These are phyloP conservation scores for Aureobasidium sp. DNA, from an alignment of 2,329 filamentous ascomycete genomes.

Conservation along the genomic window DNA sequence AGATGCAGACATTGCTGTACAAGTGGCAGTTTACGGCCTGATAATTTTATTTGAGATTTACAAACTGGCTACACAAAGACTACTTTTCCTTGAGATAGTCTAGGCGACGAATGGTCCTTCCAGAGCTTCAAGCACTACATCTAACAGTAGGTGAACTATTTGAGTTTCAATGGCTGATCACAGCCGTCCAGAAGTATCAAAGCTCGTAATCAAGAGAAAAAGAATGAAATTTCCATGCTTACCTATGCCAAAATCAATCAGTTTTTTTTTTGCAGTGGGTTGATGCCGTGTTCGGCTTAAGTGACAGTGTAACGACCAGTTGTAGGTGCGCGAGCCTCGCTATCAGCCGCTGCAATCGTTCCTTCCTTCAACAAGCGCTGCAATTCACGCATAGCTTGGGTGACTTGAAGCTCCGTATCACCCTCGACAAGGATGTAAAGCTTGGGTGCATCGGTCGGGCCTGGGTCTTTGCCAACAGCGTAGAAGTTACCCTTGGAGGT, in stretches of 20 bases:
- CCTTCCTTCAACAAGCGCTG: constrained; percentile 84
- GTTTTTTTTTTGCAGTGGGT: neutral
- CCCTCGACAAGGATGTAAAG: constrained; percentile 96
- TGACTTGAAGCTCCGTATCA: constrained; percentile 88
- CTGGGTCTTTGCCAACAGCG: constrained; percentile 69
- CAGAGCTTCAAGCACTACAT: no score
- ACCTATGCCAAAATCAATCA: neutral
- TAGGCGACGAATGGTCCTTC: no score
- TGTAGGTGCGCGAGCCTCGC: constrained; percentile 70
- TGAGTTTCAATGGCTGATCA: neutral
- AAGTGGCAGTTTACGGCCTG: no score
- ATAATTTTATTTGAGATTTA: no score
- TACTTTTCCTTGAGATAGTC: no score
- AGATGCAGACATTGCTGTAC: no score
- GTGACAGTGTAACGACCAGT: constrained; percentile 70
- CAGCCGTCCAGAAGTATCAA: neutral
- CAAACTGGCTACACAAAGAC: no score
- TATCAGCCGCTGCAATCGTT: constrained; percentile 80
- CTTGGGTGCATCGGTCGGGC: constrained; percentile 72
- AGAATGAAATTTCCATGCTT: neutral
- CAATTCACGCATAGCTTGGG: constrained; percentile 82
- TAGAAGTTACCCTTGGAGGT: constrained; percentile 97
- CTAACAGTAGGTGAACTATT: no score
- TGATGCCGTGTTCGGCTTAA: neutral
- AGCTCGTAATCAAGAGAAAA: neutral